Base-by-base conservation (phyloP, 345 rosid species). In the Aquilaria yunnanensis region DNA sequence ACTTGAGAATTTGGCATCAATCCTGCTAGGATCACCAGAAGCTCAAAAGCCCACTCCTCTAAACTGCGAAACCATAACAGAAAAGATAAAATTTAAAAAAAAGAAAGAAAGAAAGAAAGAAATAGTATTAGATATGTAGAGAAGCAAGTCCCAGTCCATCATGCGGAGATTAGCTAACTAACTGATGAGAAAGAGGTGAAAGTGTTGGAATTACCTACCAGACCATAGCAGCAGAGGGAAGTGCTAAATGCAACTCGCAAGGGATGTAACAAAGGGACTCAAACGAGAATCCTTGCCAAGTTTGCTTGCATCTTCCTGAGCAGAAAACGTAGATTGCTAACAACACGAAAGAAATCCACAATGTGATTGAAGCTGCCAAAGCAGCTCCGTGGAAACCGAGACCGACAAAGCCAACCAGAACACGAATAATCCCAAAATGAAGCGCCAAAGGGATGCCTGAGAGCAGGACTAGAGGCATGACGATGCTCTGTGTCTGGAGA, bases 1-100 rank as follows among this genome's bases (percentile, higher is more conserved):
- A 63, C 54, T 63, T 84, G 79, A 0, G 96, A 69, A 60, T 88
- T 75, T 1, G 87, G 80, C 92, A 86, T 86, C 58, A 75, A 1
- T 70, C 94, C 89, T 52, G 97, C 96, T 32, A 88, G 50, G 60
- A 91, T 67, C 65, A 91, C 96, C 57, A 91, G 80, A 59, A 85
- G 61, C 85, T 88, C 96, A 47, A 81, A 85, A 16, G 94, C 94
- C 98, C 98, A 83, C 32, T 71, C 80, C 70, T 85, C 96, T 78
- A 92, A 74, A 67, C 97, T 81, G 68, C 50, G 10, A 61, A 47
- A 41, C 47, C 4, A 61, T 61, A 31, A n/a, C 48, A 14, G 9
- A 49, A 31, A 2, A 32, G n/a, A 47, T 23, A 23, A 23, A 23
- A 23, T 23, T 23, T 23, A 23, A 23, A 9, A 9, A 37, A 37